Conservation (phyloP, 148 eudicot genomes). For the Silene uniflora region DNA sequence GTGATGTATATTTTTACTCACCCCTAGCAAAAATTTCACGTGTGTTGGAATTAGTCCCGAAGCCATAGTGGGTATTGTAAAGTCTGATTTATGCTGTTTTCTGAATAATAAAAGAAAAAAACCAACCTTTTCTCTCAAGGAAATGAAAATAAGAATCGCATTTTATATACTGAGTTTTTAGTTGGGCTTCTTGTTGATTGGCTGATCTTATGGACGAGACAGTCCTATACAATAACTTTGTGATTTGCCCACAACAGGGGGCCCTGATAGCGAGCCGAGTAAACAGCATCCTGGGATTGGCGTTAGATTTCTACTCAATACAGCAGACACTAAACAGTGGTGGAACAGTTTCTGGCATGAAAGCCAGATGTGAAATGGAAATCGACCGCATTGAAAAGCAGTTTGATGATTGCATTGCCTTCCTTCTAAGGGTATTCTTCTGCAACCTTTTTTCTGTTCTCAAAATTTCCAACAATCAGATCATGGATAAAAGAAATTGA, state of each 20-base stretch:
- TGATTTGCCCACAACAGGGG: constrained; percentile 44
- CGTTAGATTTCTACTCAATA: constrained; percentile 72
- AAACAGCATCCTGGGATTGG: constrained; percentile 82
- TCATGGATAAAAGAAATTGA: background rate
- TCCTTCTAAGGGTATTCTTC: constrained; percentile 81
- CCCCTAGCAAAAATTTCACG: no score
- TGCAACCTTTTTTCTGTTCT: background rate
- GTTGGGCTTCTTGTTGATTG: no score
- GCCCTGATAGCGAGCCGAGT: constrained; percentile 92
- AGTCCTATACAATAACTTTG: background rate
- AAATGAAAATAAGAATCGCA: no score
- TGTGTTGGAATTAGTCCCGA: no score
- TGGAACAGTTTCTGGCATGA: constrained; percentile 71
- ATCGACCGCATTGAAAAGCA: constrained; percentile 83
- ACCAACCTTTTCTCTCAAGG: no score
- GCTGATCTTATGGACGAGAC: no score
- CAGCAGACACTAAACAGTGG: constrained; percentile 73
- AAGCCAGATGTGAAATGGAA: constrained; percentile 88
- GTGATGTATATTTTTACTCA: no score
- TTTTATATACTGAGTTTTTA: no score
- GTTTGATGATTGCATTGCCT: constrained; percentile 95
- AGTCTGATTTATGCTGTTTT: no score
- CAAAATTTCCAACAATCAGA: background rate
- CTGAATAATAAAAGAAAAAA: no score
- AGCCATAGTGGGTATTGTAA: no score